A percentile compares a stretch with the other conserved stretches of the same genome.
Conservation (phyloP, 2,329 filamentous ascomycete species). For the Sporothrix pallida region DNA sequence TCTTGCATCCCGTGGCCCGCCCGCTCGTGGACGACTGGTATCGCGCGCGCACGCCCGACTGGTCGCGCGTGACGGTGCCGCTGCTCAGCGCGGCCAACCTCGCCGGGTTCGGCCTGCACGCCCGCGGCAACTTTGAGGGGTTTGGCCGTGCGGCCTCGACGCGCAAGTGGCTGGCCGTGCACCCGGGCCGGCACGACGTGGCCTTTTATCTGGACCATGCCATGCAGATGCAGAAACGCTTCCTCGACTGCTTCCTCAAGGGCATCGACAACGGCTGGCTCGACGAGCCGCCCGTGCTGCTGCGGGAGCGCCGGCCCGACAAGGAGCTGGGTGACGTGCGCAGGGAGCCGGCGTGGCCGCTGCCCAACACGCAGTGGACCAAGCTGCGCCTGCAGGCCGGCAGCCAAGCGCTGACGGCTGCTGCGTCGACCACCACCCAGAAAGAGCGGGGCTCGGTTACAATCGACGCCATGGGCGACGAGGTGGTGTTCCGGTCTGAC, state of each 20-base stretch:
- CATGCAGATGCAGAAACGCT: slow-evolving; percentile 69
- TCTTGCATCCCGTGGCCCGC: slow-evolving; percentile 42
- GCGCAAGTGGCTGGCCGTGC: slow-evolving; percentile 71
- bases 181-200: slow-evolving; percentile 71
- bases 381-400: slow-evolving; percentile 1
- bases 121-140: slow-evolving; percentile 71
- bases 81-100: slow-evolving; percentile 71
- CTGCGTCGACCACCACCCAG: not conserved
- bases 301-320: not conserved
- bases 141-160: slow-evolving; percentile 67
- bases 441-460: not conserved
- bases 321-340: slow-evolving; percentile 1
- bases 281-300: slow-evolving; percentile 13
- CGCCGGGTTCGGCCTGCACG: slow-evolving; percentile 71
- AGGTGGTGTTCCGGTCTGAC: not conserved
- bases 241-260: slow-evolving; percentile 74
- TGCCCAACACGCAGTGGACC: slow-evolving; percentile 18
- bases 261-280: slow-evolving; percentile 57
- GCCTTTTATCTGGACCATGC: slow-evolving; percentile 74
- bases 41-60: slow-evolving; percentile 67
- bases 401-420: not conserved
- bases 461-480: not conserved
- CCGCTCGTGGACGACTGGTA: slow-evolving; percentile 57
- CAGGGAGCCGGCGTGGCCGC: slow-evolving; percentile 20
- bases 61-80: slow-evolving; percentile 68